Percentiles rank a stretch among this genome's conserved stretches.
Evolutionary conservation across 2,329 filamentous ascomycete genomes (phyloP).

Genomic region (Pestalotiopsis sp.): DNA sequence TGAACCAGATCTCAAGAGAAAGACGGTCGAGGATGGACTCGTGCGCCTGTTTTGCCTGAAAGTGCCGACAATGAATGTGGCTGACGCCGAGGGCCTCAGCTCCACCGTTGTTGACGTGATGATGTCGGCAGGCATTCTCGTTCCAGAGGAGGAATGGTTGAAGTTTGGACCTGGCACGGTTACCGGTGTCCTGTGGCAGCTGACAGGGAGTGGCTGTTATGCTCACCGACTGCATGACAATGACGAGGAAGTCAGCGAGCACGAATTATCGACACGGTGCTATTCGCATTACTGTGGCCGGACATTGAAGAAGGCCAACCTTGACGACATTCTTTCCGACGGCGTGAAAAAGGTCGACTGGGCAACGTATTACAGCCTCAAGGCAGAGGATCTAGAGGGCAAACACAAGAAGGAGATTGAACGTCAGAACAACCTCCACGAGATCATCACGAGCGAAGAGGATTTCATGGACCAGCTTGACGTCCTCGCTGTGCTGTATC

Average conservation of each 20-base stretch:
- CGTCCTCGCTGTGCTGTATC: conserved; percentile 81
- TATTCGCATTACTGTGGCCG: conserved; percentile 94
- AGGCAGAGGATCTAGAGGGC: conserved; percentile 71
- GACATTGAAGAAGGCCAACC: conserved; percentile 90
- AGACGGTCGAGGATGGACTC: conserved; percentile 83
- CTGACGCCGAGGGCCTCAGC: conserved; percentile 88
- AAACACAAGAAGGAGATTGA: conserved; percentile 86
- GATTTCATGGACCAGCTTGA: conserved; percentile 87
- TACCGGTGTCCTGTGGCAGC: conserved; percentile 89
- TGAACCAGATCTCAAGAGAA: conserved; percentile 82
- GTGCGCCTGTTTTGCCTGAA: conserved; percentile 90
- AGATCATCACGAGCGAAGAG: conserved; percentile 93
- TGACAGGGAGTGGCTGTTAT: conserved; percentile 91
- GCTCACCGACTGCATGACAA: conserved; percentile 77
- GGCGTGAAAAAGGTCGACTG: conserved; percentile 77
- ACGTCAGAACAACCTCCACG: conserved; percentile 90
- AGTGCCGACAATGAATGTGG: conserved; percentile 97
- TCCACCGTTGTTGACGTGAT: conserved; percentile 77
- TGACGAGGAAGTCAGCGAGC: conserved; percentile 35
- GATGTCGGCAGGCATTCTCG: conserved; percentile 74
- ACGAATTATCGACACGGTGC: conserved; percentile 72
- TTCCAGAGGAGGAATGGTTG: conserved; percentile 96
- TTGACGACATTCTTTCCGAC: conserved; percentile 72
- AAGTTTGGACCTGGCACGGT: conserved; percentile 82
- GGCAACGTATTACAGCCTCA: conserved; percentile 85